phyloP scores from a whole-genome alignment of 2,329 filamentous ascomycete genomes.

The Chaetomium sp. region DNA sequence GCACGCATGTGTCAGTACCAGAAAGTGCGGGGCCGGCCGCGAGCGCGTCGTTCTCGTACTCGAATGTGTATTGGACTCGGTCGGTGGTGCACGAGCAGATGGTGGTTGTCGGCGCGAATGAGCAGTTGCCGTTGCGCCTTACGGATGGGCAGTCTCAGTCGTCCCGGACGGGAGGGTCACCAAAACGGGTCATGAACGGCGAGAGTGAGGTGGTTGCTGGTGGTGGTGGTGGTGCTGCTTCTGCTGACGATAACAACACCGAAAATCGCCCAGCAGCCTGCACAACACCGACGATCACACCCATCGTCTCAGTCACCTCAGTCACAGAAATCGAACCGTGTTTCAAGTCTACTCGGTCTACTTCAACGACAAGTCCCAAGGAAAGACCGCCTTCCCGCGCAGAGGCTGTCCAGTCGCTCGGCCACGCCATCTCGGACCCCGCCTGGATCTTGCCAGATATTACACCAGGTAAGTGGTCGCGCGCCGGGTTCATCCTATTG shows the following conservation, averaged over 20 bases:
- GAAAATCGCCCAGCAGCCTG: too few species aligned
- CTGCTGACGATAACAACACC: too few species aligned
- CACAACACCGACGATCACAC: neutral
- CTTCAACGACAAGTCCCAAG: slow-evolving; percentile 1
- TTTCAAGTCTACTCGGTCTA: slow-evolving; percentile 13
- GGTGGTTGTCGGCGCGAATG: slow-evolving; percentile 32
- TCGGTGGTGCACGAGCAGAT: slow-evolving; percentile 27
- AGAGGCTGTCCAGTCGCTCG: slow-evolving; percentile 20
- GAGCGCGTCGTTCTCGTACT: slow-evolving; percentile 24
- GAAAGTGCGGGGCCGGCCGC: slow-evolving; percentile 8
- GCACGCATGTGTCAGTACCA: neutral
- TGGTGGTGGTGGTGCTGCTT: too few species aligned
- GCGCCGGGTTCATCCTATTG: neutral
- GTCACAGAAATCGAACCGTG: slow-evolving; percentile 8
- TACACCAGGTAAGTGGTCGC: slow-evolving; percentile 19
- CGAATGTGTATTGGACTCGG: slow-evolving; percentile 29
- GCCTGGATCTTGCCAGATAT: slow-evolving; percentile 29
- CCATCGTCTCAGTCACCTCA: slow-evolving; percentile 5
- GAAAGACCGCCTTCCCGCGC: slow-evolving; percentile 13
- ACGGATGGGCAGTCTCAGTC: slow-evolving; percentile 10
- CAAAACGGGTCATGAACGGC: slow-evolving; percentile 14
- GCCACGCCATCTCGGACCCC: slow-evolving; percentile 23
- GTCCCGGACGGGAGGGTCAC: slow-evolving; percentile 18
- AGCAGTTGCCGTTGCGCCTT: slow-evolving; percentile 17
- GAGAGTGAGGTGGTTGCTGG: neutral